Evolutionary conservation across 345 rosid species (phyloP).

Genomic region (Bruguiera sexangula): DNA sequence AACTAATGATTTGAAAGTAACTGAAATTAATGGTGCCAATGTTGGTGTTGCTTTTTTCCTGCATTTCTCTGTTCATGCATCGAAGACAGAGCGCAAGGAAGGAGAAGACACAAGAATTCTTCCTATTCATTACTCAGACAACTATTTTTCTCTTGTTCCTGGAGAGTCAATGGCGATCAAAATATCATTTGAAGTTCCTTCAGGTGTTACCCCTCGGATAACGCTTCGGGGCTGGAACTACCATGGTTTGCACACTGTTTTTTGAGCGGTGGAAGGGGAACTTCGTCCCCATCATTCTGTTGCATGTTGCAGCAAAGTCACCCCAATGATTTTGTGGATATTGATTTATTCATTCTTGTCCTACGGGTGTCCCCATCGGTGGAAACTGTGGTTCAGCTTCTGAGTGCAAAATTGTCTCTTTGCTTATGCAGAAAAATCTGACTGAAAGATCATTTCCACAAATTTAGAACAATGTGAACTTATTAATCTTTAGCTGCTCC

Average conservation of each 20-base stretch:
- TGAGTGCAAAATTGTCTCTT: too few species aligned
- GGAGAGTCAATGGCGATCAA: conserved; percentile 67
- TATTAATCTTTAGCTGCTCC: too few species aligned
- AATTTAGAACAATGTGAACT: too few species aligned
- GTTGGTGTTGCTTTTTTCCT: conserved; percentile 85
- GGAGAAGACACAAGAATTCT: conserved; percentile 90
- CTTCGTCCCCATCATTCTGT: background rate
- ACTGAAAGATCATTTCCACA: too few species aligned
- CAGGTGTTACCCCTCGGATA: conserved; percentile 61
- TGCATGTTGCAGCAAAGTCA: background rate
- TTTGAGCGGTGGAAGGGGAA: conserved; percentile 8
- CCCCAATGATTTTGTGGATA: too few species aligned
- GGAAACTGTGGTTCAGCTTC: too few species aligned
- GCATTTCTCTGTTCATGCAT: conserved; percentile 68
- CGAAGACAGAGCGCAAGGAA: conserved; percentile 36
- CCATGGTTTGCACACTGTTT: conserved; percentile 41
- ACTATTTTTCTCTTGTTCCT: conserved; percentile 82
- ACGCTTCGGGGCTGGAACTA: conserved; percentile 80
- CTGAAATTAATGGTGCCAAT: conserved; percentile 50
- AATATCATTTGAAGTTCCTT: conserved; percentile 67
- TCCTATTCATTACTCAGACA: conserved; percentile 92
- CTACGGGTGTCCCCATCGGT: too few species aligned
- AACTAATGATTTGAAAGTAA: conserved; percentile 32
- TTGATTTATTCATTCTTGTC: too few species aligned
- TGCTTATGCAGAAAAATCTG: too few species aligned